Evolutionary conservation across 305 asterid genomes (phyloP).

Genomic region (Solanum chacoense): DNA sequence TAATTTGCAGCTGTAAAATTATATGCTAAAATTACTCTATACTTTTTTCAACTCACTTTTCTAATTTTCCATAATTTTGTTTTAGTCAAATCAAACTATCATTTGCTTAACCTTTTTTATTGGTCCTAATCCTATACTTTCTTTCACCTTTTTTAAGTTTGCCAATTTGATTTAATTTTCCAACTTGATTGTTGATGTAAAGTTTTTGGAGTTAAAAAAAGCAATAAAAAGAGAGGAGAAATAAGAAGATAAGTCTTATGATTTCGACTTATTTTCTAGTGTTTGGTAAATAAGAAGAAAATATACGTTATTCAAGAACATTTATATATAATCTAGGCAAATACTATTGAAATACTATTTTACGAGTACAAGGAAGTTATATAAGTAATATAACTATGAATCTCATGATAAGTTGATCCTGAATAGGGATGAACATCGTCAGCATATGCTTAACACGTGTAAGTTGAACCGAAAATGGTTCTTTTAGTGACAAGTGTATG

Average conservation of each 20-base stretch:
- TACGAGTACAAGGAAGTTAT: background rate
- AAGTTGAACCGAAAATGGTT: background rate
- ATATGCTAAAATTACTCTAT: background rate
- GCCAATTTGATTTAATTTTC: background rate
- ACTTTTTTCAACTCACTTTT: background rate
- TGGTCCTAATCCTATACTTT: background rate
- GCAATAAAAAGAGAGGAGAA: background rate
- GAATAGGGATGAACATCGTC: background rate
- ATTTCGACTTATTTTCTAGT: background rate
- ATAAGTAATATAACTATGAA: background rate
- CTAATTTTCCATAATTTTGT: background rate
- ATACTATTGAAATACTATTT: background rate
- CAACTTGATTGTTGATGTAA: background rate
- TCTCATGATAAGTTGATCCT: background rate
- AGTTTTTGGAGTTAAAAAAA: background rate
- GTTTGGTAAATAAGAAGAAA: background rate
- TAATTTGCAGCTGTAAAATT: constrained; percentile 12
- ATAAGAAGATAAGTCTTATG: background rate
- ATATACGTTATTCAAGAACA: background rate
- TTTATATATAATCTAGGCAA: background rate
- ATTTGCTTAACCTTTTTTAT: background rate
- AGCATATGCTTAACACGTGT: background rate
- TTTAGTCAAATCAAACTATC: background rate
- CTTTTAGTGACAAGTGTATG: background rate
- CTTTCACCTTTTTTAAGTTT: background rate